These are phyloP conservation scores for Monosporascus sp. DNA, from an alignment of 2,329 filamentous ascomycete species.

Conservation along the genomic window DNA sequence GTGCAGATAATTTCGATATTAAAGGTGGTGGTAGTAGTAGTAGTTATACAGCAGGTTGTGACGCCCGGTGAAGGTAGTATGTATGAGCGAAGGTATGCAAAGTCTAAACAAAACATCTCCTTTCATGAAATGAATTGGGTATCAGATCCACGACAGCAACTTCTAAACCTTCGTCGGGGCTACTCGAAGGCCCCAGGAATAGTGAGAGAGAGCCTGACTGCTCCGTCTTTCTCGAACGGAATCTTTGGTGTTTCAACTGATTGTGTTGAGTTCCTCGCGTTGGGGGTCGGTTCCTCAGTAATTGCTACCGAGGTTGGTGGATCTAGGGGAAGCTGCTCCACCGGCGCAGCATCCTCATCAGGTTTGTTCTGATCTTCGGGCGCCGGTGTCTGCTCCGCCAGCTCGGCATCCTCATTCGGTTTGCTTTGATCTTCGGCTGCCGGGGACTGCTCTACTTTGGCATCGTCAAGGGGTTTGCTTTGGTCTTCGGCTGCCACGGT, in stretches of 20 bases:
- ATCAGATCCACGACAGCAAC: conserved; percentile 1
- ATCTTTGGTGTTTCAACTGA: conserved; percentile 12
- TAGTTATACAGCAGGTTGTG: conserved; percentile 21
- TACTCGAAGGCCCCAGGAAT: conserved; percentile 27
- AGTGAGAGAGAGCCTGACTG: conserved; percentile 30
- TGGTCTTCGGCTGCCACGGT: conserved; percentile 6
- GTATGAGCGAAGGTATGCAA: conserved; percentile 3
- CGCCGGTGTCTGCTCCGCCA: not conserved
- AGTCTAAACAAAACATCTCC: conserved; percentile 6
- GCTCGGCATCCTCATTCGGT: not conserved
- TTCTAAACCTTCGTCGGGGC: not conserved
- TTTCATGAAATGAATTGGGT: conserved; percentile 9
- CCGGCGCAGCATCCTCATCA: not conserved
- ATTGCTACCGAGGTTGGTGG: not conserved
- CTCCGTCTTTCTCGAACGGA: conserved; percentile 21
- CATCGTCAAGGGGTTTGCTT: conserved; percentile 2
- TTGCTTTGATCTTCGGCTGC: not conserved
- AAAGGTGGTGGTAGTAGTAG: not conserved
- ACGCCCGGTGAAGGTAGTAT: conserved; percentile 2
- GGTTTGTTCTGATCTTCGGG: not conserved
- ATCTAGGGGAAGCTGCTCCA: not conserved
- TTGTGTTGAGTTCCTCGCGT: conserved; percentile 14
- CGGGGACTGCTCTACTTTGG: not conserved
- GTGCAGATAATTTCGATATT: conserved; percentile 5
- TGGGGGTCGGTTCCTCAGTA: not conserved